These are phyloP conservation scores for Eleusine indica DNA, from an alignment of 176 grass and related monocot species.

Conservation along the genomic window DNA sequence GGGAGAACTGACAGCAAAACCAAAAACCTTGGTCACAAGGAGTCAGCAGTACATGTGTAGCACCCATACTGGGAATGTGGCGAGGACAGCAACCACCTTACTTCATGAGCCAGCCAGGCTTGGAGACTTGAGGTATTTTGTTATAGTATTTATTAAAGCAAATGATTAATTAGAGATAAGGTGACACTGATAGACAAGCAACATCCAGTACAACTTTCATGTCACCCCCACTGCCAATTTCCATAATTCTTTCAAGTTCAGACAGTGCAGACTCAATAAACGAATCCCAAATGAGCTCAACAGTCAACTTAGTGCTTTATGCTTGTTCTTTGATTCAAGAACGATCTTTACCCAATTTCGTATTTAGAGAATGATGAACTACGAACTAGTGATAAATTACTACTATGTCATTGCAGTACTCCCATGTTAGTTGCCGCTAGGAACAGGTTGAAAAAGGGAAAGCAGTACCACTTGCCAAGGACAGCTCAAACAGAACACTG, in stretches of 20 bases:
- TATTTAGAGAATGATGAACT: not conserved
- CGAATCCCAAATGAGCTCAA: not conserved
- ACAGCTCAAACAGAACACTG: not conserved
- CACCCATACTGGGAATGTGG: not conserved
- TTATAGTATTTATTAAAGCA: not conserved
- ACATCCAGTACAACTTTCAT: not conserved
- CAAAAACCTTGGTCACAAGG: not conserved
- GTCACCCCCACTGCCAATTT: not conserved
- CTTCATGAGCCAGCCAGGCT: not conserved
- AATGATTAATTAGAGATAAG: not conserved
- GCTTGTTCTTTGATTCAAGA: constrained; percentile 20
- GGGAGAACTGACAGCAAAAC: not conserved
- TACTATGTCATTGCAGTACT: not conserved
- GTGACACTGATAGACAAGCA: not conserved
- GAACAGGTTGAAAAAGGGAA: not conserved
- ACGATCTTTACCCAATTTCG: not conserved
- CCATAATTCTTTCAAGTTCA: not conserved
- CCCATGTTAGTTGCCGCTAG: not conserved
- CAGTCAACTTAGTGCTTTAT: not conserved
- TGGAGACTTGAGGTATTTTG: not conserved
- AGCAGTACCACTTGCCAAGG: not conserved
- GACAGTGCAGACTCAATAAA: not conserved
- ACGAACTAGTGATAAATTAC: not conserved
- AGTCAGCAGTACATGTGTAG: not conserved
- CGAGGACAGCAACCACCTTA: not conserved